Percentiles rank a stretch among this genome's conserved stretches.
These are phyloP conservation scores for Amanita rimosa DNA, from an alignment of 768 basidiomycete genomes.

Conservation along the genomic window DNA sequence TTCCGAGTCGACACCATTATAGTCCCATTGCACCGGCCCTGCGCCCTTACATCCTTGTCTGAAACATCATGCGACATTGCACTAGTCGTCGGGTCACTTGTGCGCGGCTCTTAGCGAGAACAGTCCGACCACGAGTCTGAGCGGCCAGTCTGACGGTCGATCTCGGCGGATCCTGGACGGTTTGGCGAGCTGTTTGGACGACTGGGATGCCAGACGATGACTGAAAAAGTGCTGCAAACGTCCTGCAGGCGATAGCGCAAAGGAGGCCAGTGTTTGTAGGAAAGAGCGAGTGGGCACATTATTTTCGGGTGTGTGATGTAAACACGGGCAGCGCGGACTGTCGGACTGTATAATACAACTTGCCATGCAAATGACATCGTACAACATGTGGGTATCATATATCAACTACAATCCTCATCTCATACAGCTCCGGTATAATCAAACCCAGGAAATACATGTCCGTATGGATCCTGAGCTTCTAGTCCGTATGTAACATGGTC, in stretches of 20 bases:
- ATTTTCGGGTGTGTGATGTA: conserved; percentile 33
- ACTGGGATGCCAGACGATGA: conserved; percentile 11
- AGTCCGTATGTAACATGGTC: conserved; percentile 62
- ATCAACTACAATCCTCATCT: no score
- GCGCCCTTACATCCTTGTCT: background rate
- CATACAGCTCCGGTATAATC: conserved; percentile 42
- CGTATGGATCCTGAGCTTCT: conserved; percentile 47
- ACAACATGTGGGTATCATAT: conserved; percentile 5
- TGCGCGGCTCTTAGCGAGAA: background rate
- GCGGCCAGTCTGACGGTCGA: conserved; percentile 21
- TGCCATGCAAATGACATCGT: conserved; percentile 1
- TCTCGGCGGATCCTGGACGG: conserved; percentile 58
- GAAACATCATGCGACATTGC: conserved; percentile 2
- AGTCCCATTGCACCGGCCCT: conserved; percentile 9
- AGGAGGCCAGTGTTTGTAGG: conserved; percentile 18
- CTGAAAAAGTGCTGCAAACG: conserved; percentile 10
- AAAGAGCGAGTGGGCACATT: conserved; percentile 27
- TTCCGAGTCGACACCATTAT: conserved; percentile 3
- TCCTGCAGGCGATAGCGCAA: conserved; percentile 11
- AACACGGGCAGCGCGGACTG: conserved; percentile 12
- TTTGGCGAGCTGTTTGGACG: conserved; percentile 52
- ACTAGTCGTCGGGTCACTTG: background rate
- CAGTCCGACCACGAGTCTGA: background rate
- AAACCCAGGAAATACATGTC: conserved; percentile 66
- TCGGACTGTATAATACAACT: background rate